Base-by-base conservation (phyloP, 2,329 filamentous ascomycete species). In the Cladosporium sp. region DNA sequence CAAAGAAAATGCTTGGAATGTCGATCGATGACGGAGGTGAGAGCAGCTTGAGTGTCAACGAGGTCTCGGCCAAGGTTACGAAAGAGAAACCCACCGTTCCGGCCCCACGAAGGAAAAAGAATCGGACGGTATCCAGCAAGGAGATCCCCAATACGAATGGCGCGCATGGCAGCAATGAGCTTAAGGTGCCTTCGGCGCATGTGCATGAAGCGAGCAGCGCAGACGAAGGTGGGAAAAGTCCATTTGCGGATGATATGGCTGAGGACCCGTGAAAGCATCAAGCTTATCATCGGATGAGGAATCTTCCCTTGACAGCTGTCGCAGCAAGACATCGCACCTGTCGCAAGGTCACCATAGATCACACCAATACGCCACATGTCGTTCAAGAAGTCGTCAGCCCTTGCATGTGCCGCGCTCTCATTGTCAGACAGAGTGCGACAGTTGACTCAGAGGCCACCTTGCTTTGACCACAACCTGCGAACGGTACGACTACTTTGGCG, bases 51-150 rank as follows among this genome's bases (percentile, higher is more conserved):
- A 92, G 89, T 68, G 87, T 94, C 47, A 79, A 84, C 34, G 88
- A 94, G 65, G 84, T 96, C 40, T 65, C 66, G 28, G 90, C 91
- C 15, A 72, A 73, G 6, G 83, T 84, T 10, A 88, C 91, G 44
- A 90, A 82, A 70, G 90, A 93, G 73, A 91, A 89, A 71, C 90
- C 90, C 0, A 90, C 89, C 1, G 84, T 93, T 20, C 86, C 91
- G 66, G 91, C 90, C 17, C 90, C 90, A 5, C 91, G 89, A 69
- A 81, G 87, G 47, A 74, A 71, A 58, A 68, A 73, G 47, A 84
- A 68, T 60, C 62, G 62, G 44, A 25, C n/a, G 24, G 45, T 36
- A 20, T 32, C 47, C 34, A 50, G 47, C 47, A 50, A 50, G 47
- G 47, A 50, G 32, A n/a, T 37, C 24, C n/a, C 47, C 19, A 34